Evolutionary conservation across 495 filamentous ascomycete species (phyloP), one percentile per base, ranked within the genome.

Genomic region (Rostrohypoxylon terebratum): DNA sequence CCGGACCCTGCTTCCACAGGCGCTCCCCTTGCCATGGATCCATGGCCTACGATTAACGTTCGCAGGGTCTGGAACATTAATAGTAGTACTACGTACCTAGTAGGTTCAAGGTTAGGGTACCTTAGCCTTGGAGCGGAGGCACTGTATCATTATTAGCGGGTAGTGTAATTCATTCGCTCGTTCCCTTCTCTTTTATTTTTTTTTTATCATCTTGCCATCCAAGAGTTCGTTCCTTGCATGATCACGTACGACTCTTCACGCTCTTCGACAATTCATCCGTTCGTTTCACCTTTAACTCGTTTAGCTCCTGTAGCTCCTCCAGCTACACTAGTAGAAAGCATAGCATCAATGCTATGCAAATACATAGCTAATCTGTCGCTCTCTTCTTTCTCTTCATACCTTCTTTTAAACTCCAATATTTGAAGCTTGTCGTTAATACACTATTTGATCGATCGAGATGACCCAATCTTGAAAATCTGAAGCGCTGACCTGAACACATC

Each of bases 51-150:
- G 38, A 11, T 23, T 34, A 38, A 31, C 8, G 40, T 28, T 66
- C 61, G 40, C 47, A 73, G 54, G 70, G 69, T 55, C 65, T 64
- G 54, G 68, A 73, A 63, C 60, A 57, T 51, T 28, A n/a, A n/a
- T n/a, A n/a, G n/a, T n/a, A n/a, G n/a, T n/a, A n/a, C n/a, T n/a
- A n/a, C n/a, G n/a, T n/a, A n/a, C n/a, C n/a, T n/a, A n/a, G n/a
- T n/a, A 53, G 21, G 16, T 20, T 28, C 28, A 28, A 28, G 28
- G 28, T 28, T 28, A 28, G 28, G 3, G 28, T 28, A 28, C 28
- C 28, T 28, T 28, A 28, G 28, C 28, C 28, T 5, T 28, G 28
- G 28, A 28, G 28, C n/a, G n/a, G n/a, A n/a, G n/a, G n/a, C n/a
- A n/a, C n/a, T n/a, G n/a, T n/a, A n/a, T n/a, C n/a, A n/a, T n/a